These are phyloP conservation scores for Penicillium vulpinum DNA, from an alignment of 2,329 filamentous ascomycete species.

Conservation along the genomic window DNA sequence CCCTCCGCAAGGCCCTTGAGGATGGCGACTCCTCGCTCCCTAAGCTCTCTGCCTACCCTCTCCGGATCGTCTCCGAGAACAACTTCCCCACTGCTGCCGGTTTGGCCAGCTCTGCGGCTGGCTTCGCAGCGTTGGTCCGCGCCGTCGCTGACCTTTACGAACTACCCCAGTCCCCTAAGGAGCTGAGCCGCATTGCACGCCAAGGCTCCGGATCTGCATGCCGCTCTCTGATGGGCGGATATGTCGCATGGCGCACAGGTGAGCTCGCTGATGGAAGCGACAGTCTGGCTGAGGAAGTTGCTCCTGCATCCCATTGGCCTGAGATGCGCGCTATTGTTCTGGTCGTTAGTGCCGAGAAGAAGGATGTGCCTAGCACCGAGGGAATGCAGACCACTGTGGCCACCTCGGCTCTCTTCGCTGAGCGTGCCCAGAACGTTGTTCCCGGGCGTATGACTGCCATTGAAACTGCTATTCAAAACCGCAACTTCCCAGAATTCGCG, in stretches of 20 bases:
- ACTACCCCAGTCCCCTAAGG: constrained; percentile 74
- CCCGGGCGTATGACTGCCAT: constrained; percentile 80
- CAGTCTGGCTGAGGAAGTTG: constrained; percentile 84
- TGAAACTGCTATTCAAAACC: constrained; percentile 73
- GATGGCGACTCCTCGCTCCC: constrained; percentile 70
- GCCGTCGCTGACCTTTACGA: constrained; percentile 88
- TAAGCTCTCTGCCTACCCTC: constrained; percentile 71
- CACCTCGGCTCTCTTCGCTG: constrained; percentile 82
- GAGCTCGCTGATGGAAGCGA: constrained; percentile 74
- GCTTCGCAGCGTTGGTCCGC: constrained; percentile 68
- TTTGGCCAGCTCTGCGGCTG: constrained; percentile 67
- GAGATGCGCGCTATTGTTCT: constrained; percentile 90
- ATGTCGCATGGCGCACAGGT: constrained; percentile 91
- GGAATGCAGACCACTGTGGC: constrained; percentile 97
- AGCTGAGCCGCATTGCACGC: constrained; percentile 83
- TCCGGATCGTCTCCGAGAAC: constrained; percentile 92
- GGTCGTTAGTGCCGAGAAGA: constrained; percentile 90
- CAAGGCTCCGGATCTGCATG: constrained; percentile 96
- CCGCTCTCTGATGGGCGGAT: constrained; percentile 88
- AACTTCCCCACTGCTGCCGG: constrained; percentile 98
- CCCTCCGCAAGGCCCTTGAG: constrained; percentile 75
- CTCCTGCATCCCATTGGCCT: constrained; percentile 88
- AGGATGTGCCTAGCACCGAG: constrained; percentile 86
- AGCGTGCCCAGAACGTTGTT: constrained; percentile 73
- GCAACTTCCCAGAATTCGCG: constrained; percentile 84